Base-by-base conservation (phyloP, 2,329 filamentous ascomycete genomes). In the Arthrobotrys musiformis region DNA sequence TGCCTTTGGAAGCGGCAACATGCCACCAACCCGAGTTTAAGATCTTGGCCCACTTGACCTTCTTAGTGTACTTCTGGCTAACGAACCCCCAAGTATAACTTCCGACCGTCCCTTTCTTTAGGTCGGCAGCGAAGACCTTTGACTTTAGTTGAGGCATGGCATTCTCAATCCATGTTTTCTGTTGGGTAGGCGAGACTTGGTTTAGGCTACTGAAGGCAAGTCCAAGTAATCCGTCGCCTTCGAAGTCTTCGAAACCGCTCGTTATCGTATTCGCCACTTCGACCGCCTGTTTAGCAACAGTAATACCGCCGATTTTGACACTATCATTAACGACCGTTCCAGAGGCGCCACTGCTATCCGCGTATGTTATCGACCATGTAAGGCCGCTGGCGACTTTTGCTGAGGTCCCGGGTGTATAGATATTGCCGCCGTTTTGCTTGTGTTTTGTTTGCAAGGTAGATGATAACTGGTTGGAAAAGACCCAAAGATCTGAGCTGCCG, bases 111-210 rank as follows among this genome's bases (percentile, higher is more conserved):
- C 84, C 84, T 58, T 86, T 83, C 81, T 87, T 87, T 69, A 89
- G 83, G 76, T 85, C 84, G 50, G 86, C 88, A 8, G 89, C 88
- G 82, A 90, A 90, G 44, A 91, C 82, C 9, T 86, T 87, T 79
- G 82, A 73, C 17, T 83, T 82, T 9, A 87, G 83, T 22, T 67
- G 83, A 17, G 83, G 79, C 82, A 88, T 87, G 79, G 91, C 85
- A 82, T 91, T 93, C 81, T 92, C 90, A 82, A 93, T 92, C 83
- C 92, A 93, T 15, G 91, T 93, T 83, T 90, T 90, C 80, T 91
- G 90, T 78, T 86, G 84, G 17, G 86, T 84, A 0, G 90, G 90
- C 81, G 86, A 82, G 73, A 92, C 70, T 77, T 70, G 60, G 24
- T 91, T 91, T 84, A 91, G 89, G 46, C 82, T 85, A 58, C 88